Evolutionary conservation across 257 asterid genomes (phyloP).

Genomic region (Penstemon barbatus): DNA sequence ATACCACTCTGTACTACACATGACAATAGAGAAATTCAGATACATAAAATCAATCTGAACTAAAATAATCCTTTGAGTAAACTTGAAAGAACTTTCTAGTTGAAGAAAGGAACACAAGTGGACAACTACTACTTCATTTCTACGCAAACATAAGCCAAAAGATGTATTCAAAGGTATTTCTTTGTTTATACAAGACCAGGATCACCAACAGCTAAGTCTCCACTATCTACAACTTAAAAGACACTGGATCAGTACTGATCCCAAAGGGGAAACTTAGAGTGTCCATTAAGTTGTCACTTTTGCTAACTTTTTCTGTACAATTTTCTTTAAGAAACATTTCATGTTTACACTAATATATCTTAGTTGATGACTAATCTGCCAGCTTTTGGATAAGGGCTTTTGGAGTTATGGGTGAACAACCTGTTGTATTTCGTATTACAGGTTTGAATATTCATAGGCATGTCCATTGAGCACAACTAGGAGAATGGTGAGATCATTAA

Average conservation of each 20-base stretch:
- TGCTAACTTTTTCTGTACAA: neutral
- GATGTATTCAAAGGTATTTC: slow-evolving; percentile 59
- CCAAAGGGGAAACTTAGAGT: slow-evolving; percentile 65
- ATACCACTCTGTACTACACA: slow-evolving; percentile 25
- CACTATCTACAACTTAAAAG: slow-evolving; percentile 82
- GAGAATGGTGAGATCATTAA: slow-evolving; percentile 62
- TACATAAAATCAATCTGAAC: slow-evolving; percentile 24
- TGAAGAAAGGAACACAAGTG: slow-evolving; percentile 30
- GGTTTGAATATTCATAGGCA: slow-evolving; percentile 86
- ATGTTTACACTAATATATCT: neutral
- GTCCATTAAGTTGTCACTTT: slow-evolving; percentile 55
- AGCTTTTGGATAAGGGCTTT: slow-evolving; percentile 49
- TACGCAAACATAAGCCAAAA: slow-evolving; percentile 48
- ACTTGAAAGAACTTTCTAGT: slow-evolving; percentile 44
- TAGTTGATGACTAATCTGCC: neutral
- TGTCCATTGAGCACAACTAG: slow-evolving; percentile 80
- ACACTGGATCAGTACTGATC: slow-evolving; percentile 91
- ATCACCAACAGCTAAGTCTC: slow-evolving; percentile 63
- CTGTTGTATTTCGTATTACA: slow-evolving; percentile 80
- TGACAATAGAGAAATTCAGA: slow-evolving; percentile 28
- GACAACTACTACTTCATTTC: slow-evolving; percentile 38
- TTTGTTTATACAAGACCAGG: slow-evolving; percentile 69
- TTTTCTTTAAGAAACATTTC: too few species aligned
- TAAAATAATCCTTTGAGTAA: slow-evolving; percentile 26
- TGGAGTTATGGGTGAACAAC: slow-evolving; percentile 94